phyloP scores from a whole-genome alignment of 2,329 filamentous ascomycete species.

The Chalaropsis thielavioides region DNA sequence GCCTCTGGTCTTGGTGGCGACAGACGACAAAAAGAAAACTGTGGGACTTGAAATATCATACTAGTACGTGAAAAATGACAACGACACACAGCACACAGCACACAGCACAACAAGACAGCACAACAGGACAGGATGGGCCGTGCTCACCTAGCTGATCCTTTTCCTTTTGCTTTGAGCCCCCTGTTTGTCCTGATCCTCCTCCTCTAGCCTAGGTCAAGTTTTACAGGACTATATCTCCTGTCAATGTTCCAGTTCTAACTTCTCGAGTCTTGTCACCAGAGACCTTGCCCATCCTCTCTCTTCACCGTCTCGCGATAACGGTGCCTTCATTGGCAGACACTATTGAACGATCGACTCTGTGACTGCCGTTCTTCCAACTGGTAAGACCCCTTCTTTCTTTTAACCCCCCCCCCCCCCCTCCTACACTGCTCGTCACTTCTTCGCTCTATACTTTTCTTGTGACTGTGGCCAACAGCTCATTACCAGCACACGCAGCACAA shows the following conservation, averaged over 20 bases:
- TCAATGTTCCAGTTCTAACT: constrained; percentile 15
- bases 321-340: background rate
- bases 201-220: constrained; percentile 7
- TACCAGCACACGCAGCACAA: background rate
- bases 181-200: constrained; percentile 16
- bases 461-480: background rate
- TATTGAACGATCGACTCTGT: background rate
- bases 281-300: background rate
- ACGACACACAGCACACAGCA: background rate
- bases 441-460: background rate
- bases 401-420: too few species aligned
- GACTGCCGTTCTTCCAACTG: background rate
- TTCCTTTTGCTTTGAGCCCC: constrained; percentile 12
- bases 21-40: background rate
- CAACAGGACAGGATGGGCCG: background rate
- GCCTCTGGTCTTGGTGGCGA: background rate
- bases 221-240: constrained; percentile 15
- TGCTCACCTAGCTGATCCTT: background rate
- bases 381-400: background rate
- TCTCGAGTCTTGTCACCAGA: constrained; percentile 7
- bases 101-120: background rate
- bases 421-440: background rate
- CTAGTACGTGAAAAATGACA: background rate
- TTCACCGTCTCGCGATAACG: constrained; percentile 1
- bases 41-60: background rate